Percentiles rank a stretch among this genome's conserved stretches.
phyloP scores from a whole-genome alignment of 345 rosid genomes.

The Limnanthes douglasii region DNA sequence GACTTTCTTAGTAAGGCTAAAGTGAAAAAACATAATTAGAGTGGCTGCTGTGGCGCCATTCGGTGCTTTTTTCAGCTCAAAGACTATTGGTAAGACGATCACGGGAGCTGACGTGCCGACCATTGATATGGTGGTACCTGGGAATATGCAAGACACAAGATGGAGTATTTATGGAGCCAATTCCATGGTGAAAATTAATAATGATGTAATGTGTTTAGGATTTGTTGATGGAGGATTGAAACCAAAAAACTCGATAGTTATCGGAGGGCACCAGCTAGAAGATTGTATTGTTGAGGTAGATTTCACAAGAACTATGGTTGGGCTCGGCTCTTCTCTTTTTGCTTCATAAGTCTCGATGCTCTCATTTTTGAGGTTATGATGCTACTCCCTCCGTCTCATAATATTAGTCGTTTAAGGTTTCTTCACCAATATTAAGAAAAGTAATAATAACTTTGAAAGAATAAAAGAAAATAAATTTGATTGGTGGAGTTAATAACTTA shows the following conservation, averaged over 20 bases:
- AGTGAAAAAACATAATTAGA: too few species aligned
- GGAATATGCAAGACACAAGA: constrained; percentile 13
- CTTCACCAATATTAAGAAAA: too few species aligned
- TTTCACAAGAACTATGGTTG: constrained; percentile 5
- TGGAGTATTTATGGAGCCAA: constrained; percentile 23
- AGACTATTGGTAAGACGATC: neutral
- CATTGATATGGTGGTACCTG: constrained; percentile 10
- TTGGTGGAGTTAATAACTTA: too few species aligned
- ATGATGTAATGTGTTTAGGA: constrained; percentile 21
- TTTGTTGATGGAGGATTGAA: constrained; percentile 22
- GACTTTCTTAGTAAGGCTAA: constrained; percentile 1
- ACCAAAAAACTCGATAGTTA: neutral
- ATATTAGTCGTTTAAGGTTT: too few species aligned
- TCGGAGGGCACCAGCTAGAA: constrained; percentile 13
- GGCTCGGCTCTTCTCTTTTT: constrained; percentile 12
- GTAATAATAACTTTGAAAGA: too few species aligned
- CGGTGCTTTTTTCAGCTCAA: constrained; percentile 12
- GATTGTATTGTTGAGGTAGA: constrained; percentile 15
- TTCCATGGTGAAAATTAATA: constrained; percentile 14
- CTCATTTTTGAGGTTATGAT: too few species aligned
- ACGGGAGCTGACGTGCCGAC: constrained; percentile 10
- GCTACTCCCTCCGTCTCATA: too few species aligned
- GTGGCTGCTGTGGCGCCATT: constrained; percentile 10
- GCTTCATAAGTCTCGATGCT: too few species aligned
- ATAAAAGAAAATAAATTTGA: too few species aligned